A percentile compares a stretch with the other conserved stretches of the same genome.
phyloP scores from a whole-genome alignment of 768 basidiomycete species.

The Paxillus rubicundulus region DNA sequence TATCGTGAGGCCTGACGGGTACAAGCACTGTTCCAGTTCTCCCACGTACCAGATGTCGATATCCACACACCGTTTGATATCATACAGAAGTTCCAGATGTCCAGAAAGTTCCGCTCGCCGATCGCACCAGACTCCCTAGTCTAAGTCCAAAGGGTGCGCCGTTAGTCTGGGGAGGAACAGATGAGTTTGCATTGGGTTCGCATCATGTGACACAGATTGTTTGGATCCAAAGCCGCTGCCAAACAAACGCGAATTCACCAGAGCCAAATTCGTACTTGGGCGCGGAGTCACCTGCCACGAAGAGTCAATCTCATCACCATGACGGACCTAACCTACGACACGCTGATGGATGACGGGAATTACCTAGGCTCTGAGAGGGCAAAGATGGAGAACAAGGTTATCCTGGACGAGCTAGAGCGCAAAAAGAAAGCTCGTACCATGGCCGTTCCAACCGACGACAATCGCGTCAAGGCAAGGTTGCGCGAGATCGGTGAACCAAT shows the following conservation, averaged over 20 bases:
- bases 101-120: neutral
- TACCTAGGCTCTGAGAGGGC: slow-evolving; percentile 74
- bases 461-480: slow-evolving; percentile 82
- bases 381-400: slow-evolving; percentile 76
- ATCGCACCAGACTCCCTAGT: neutral
- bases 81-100: neutral
- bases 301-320: slow-evolving; percentile 36
- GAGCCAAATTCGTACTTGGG: slow-evolving; percentile 17
- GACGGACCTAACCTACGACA: slow-evolving; percentile 76
- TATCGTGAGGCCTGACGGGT: no score
- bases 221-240: slow-evolving; percentile 33
- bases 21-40: neutral
- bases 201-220: slow-evolving; percentile 19
- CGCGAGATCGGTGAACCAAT: slow-evolving; percentile 96
- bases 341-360: slow-evolving; percentile 74
- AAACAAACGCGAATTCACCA: slow-evolving; percentile 29
- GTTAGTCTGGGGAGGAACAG: neutral
- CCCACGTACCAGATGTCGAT: neutral
- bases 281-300: neutral
- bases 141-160: no score
- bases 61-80: neutral
- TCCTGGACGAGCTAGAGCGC: slow-evolving; percentile 94
- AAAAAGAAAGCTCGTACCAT: slow-evolving; percentile 93
- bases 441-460: slow-evolving; percentile 97
- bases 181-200: no score